Evolutionary conservation across 139 green algal species (phyloP).

Genomic region (Auxenochlorella pyrenoidosa): DNA sequence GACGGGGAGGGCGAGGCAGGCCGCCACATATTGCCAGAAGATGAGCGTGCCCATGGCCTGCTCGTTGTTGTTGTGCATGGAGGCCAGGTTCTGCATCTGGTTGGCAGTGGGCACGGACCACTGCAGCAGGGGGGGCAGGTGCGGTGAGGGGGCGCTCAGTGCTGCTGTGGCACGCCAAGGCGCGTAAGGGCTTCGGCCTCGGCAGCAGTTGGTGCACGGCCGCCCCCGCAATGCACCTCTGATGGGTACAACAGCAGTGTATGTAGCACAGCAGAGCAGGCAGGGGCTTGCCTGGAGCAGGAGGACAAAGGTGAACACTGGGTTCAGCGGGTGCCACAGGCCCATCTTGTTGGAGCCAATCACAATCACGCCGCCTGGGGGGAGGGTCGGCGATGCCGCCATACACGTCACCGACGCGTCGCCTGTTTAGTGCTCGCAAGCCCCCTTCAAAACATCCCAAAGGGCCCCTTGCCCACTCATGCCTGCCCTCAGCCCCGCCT

Average conservation of each 20-base stretch:
- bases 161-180: too few relatives aligned
- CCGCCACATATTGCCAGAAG: not conserved
- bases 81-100: constrained; percentile 10
- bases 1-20: not conserved
- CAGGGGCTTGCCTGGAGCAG: not conserved
- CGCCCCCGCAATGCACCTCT: too few relatives aligned
- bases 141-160: not conserved
- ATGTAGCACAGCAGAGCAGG: too few relatives aligned
- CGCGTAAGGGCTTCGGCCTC: too few relatives aligned
- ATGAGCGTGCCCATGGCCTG: not conserved
- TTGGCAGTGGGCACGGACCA: not conserved
- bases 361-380: not conserved
- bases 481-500: too few relatives aligned
- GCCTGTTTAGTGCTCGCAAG: too few relatives aligned
- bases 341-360: not conserved
- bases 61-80: not conserved
- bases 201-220: too few relatives aligned
- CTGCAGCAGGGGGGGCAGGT: not conserved
- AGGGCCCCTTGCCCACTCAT: too few relatives aligned
- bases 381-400: too few relatives aligned
- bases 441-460: too few relatives aligned
- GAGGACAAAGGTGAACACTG: not conserved
- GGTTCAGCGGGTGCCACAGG: not conserved
- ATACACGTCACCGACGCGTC: too few relatives aligned
- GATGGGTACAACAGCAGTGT: too few relatives aligned